These are phyloP conservation scores for Trypanosoma theileri DNA, from an alignment of 208 protist species.

Conservation along the genomic window DNA sequence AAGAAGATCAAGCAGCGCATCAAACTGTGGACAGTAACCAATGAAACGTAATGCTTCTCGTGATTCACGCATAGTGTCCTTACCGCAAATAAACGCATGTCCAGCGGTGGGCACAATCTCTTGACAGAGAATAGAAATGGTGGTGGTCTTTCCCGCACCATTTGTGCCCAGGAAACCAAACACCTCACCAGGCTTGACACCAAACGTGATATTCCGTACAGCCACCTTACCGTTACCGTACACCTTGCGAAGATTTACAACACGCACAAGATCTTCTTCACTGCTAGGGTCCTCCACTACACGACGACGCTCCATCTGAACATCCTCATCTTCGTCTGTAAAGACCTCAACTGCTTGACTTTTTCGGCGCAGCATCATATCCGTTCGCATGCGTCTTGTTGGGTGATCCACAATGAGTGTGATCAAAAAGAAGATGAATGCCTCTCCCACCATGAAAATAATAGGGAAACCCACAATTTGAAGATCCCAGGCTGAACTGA, in stretches of 20 bases:
- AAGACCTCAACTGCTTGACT: slow-evolving; percentile 34
- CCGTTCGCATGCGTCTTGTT: slow-evolving; percentile 31
- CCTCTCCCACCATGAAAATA: slow-evolving; percentile 63
- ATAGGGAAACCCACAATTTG: slow-evolving; percentile 46
- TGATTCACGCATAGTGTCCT: slow-evolving; percentile 50
- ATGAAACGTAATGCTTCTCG: slow-evolving; percentile 61
- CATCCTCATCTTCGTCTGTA: slow-evolving; percentile 39
- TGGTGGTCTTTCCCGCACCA: slow-evolving; percentile 87
- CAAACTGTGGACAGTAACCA: slow-evolving; percentile 97
- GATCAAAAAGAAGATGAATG: slow-evolving; percentile 57
- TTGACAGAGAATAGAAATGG: slow-evolving; percentile 79
- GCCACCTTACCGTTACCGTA: slow-evolving; percentile 71
- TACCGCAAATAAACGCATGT: slow-evolving; percentile 41
- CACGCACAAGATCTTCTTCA: slow-evolving; percentile 48
- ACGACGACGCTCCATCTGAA: slow-evolving; percentile 5
- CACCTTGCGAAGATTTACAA: slow-evolving; percentile 59
- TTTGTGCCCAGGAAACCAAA: slow-evolving; percentile 91
- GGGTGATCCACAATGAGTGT: slow-evolving; percentile 73
- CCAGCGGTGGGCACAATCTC: slow-evolving; percentile 67
- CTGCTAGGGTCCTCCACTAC: slow-evolving; percentile 3
- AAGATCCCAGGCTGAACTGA: slow-evolving; percentile 40
- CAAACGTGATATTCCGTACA: slow-evolving; percentile 70
- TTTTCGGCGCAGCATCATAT: slow-evolving; percentile 6
- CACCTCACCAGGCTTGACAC: slow-evolving; percentile 65
- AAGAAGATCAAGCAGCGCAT: slow-evolving; percentile 90